A percentile compares a stretch with the other conserved stretches of the same genome.
Evolutionary conservation across 2,329 filamentous ascomycete genomes (phyloP).

Genomic region (Botrytis galanthina): DNA sequence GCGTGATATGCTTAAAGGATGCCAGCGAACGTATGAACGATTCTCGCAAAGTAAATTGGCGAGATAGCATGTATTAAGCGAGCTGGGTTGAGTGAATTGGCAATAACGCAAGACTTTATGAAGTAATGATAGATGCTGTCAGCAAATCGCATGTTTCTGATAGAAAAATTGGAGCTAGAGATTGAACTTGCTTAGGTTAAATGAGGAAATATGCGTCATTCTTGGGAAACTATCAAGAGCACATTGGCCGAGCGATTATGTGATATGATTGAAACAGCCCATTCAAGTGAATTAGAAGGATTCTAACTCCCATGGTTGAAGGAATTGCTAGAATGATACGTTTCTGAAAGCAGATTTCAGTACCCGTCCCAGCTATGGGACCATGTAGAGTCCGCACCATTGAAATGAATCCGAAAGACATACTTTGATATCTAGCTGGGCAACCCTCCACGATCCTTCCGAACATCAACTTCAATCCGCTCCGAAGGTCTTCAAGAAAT

Average conservation of each 20-base stretch:
- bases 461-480: too few relatives aligned
- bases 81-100: background rate
- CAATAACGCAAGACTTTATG: background rate
- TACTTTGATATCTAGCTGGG: background rate
- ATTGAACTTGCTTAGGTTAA: rapidly evolving
- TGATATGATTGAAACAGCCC: rapidly evolving
- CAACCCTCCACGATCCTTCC: background rate
- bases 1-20: background rate
- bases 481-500: too few relatives aligned
- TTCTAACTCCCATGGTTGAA: too few relatives aligned
- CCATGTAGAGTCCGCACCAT: background rate
- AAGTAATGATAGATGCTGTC: background rate
- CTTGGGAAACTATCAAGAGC: background rate
- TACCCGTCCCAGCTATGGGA: background rate
- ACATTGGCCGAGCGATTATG: rapidly evolving
- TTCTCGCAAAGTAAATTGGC: background rate
- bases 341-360: background rate
- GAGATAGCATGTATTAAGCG: background rate
- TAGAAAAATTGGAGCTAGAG: background rate
- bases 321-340: too few relatives aligned
- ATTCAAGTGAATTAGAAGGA: background rate
- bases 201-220: background rate
- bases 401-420: background rate
- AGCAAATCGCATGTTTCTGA: background rate
- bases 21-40: background rate